A percentile compares a stretch with the other conserved stretches of the same genome.
Evolutionary conservation across 2,329 filamentous ascomycete species (phyloP).

Genomic region (Beauveria rudraprayagi): DNA sequence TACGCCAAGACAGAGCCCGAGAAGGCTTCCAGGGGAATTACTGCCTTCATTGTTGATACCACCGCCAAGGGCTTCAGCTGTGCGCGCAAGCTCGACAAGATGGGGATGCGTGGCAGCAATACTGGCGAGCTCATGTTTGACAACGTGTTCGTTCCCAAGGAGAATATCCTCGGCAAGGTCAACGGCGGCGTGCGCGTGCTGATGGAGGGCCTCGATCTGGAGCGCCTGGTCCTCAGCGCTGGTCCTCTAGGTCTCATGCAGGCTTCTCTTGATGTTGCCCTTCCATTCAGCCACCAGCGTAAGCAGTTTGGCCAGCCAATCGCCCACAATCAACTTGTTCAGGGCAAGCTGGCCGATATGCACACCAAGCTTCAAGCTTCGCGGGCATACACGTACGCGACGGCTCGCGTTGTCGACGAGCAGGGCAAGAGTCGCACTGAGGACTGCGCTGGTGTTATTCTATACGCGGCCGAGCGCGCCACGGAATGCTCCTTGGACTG

Average conservation of each 20-base stretch:
- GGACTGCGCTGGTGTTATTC: constrained; percentile 88
- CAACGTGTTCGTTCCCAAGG: constrained; percentile 76
- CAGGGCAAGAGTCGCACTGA: constrained; percentile 66
- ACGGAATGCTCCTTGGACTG: constrained; percentile 81
- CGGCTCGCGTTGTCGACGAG: constrained; percentile 74
- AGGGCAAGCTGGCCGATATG: constrained; percentile 93
- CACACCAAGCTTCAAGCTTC: constrained; percentile 86
- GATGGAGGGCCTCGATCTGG: constrained; percentile 93
- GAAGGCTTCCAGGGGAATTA: constrained; percentile 81
- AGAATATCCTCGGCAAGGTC: constrained; percentile 71
- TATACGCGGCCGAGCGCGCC: constrained; percentile 86
- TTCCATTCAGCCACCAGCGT: constrained; percentile 83
- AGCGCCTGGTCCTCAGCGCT: constrained; percentile 83
- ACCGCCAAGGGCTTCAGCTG: constrained; percentile 70
- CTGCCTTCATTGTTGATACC: constrained; percentile 81
- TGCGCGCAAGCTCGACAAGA: constrained; percentile 88
- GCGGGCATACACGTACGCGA: constrained; percentile 78
- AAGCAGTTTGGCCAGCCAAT: constrained; percentile 84
- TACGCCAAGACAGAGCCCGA: constrained; percentile 89
- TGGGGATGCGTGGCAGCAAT: constrained; percentile 96
- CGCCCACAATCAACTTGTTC: constrained; percentile 85
- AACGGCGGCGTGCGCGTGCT: constrained; percentile 82
- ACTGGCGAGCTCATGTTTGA: constrained; percentile 92
- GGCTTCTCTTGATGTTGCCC: constrained; percentile 71
- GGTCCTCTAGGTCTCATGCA: constrained; percentile 95